Percentiles rank a stretch among this genome's conserved stretches.
These are phyloP conservation scores for Apiotrichum akiyoshidainum DNA, from an alignment of 1,284 basidiomycete genomes.

Conservation along the genomic window DNA sequence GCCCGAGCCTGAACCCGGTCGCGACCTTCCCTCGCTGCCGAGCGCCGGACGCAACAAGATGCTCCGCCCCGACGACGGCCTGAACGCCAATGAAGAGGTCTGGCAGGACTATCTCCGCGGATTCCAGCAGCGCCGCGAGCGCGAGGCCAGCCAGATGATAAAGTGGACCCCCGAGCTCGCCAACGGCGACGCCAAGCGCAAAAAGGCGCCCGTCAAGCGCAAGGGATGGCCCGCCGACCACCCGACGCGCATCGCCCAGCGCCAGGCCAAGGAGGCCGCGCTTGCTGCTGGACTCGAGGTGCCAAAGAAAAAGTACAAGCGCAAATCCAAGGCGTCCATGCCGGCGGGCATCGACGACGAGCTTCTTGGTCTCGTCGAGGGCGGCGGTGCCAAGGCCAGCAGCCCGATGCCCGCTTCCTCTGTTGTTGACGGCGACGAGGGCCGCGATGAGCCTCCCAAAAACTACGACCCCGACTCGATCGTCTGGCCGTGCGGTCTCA, in stretches of 20 bases:
- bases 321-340: conserved; percentile 21
- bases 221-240: conserved; percentile 33
- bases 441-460: conserved; percentile 10
- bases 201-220: conserved; percentile 23
- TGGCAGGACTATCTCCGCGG: conserved; percentile 37
- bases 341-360: conserved; percentile 40
- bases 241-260: conserved; percentile 30
- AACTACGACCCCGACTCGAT: conserved; percentile 27
- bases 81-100: conserved; percentile 38
- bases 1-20: neutral
- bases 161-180: conserved; percentile 17
- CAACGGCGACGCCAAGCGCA: conserved; percentile 11
- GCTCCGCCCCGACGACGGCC: conserved; percentile 28
- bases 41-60: conserved; percentile 9
- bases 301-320: conserved; percentile 28
- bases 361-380: conserved; percentile 42
- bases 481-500: conserved; percentile 39
- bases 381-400: conserved; percentile 11
- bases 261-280: conserved; percentile 32
- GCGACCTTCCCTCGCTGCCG: neutral
- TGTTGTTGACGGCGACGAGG: conserved; percentile 17
- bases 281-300: conserved; percentile 23
- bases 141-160: conserved; percentile 32
- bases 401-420: conserved; percentile 16
- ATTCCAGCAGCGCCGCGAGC: conserved; percentile 43